Evolutionary conservation across 441 rosid genomes (phyloP).

Genomic region (Euphorbia corollata): DNA sequence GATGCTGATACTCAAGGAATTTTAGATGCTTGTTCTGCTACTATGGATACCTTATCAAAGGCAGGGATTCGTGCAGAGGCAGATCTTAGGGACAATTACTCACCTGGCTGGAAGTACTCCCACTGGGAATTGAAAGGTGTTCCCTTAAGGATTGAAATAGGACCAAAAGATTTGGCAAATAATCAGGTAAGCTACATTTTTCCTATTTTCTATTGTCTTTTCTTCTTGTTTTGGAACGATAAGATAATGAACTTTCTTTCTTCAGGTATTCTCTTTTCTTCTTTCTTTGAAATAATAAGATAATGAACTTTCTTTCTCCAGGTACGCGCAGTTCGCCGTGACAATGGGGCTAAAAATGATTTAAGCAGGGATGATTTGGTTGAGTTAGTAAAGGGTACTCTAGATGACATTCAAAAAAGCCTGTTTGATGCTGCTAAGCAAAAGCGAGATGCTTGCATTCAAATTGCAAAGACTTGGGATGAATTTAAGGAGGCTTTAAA

Average conservation of each 20-base stretch:
- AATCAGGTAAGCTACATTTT: conserved; percentile 47
- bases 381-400: conserved; percentile 47
- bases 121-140: conserved; percentile 99
- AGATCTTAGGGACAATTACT: conserved; percentile 82
- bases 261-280: conserved; percentile 11
- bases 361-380: conserved; percentile 54
- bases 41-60: conserved; percentile 47
- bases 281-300: conserved; percentile 2
- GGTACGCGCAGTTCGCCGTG: conserved; percentile 92
- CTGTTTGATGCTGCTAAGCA: conserved; percentile 62
- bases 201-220: conserved; percentile 14
- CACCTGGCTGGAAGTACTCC: conserved; percentile 99
- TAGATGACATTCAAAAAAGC: conserved; percentile 61
- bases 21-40: conserved; percentile 71
- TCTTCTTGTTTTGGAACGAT: not conserved
- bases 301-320: conserved; percentile 23
- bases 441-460: conserved; percentile 70
- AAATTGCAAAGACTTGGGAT: conserved; percentile 74
- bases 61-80: conserved; percentile 85
- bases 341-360: conserved; percentile 67
- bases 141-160: conserved; percentile 93
- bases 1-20: conserved; percentile 86
- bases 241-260: conserved; percentile 10
- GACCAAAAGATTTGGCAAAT: conserved; percentile 82
- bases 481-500: conserved; percentile 71